Conservation (phyloP, 345 rosid genomes). For the Salix exigua region DNA sequence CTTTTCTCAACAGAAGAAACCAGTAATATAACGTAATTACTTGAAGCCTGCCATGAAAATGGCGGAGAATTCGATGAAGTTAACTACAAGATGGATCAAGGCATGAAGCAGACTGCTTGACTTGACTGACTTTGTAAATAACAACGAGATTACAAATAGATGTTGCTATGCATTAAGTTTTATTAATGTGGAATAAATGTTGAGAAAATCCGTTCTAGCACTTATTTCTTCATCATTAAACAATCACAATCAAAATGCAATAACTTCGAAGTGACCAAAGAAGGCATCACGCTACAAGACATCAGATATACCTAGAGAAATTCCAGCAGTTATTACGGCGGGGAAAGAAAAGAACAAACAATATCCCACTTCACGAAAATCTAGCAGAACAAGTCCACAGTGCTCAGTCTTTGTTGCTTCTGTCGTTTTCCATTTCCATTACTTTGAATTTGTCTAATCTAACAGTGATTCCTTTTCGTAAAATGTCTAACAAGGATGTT, state of each 20-base stretch:
- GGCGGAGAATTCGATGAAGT: not conserved
- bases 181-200: not conserved
- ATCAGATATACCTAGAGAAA: not conserved
- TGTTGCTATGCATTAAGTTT: too few relatives aligned
- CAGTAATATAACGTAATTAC: not conserved
- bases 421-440: not conserved
- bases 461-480: not conserved
- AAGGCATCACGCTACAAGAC: not conserved
- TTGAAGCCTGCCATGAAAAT: not conserved
- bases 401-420: not conserved
- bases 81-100: not conserved
- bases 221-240: not conserved
- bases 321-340: not conserved
- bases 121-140: not conserved
- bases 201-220: not conserved
- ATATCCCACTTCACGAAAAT: not conserved
- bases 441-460: not conserved
- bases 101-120: not conserved
- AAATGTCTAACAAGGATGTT: slow-evolving; percentile 5
- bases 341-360: not conserved
- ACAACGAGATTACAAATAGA: not conserved
- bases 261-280: not conserved
- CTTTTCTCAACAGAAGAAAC: not conserved
- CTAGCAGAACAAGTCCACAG: not conserved
- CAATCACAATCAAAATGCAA: not conserved